Evolutionary conservation across 352 stramenopile species (phyloP), one percentile per base, ranked within the genome.

Genomic region (Blastocystis sp.): DNA sequence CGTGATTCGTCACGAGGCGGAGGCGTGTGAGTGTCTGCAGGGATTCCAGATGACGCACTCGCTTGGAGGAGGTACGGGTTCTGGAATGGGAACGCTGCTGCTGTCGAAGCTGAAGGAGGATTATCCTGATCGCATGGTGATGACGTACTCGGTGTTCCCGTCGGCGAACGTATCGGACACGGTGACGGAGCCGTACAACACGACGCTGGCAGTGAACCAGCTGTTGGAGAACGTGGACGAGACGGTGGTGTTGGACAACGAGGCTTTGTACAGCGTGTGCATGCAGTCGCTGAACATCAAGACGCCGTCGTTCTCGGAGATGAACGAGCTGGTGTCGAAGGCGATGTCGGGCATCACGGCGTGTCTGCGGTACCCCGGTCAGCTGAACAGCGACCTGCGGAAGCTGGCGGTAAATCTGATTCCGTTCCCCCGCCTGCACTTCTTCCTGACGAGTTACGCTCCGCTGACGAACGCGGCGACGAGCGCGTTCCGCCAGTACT

Each of bases 211-310:
- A 14, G 93, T 99, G 67, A 96, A 99, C 89, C 95, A 99, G 92
- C 92, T 99, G 57, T 94, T 99, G 40, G 96, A 99, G 90, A 98
- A 99, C 90, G 94, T 96, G 75, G 96, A 99, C 91, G 95, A 98
- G 89, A 97, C 96, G 89, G 98, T 98, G 91, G 97, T 94, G 85
- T 91, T 99, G 84, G 96, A 99, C 89, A 99, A 99, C 90, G 96
- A 99, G 90, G 96, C 96, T 53, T 91, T 99, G 53, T 99, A 99
- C 90, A 96, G 99, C 88, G 99, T 99, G 91, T 99, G 96, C 91
- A 98, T 98, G 93, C 95, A 96, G 85, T 98, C 96, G 69, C 90
- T 99, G 63, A 98, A 99, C 90, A 92, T 99, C 73, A 95, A 94
- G 78, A 98, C 95, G 49, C 96, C 96, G 36, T 98, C 94, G 27